Conservation (phyloP, 306 rosid genomes). For the Erythrophleum fordii region DNA sequence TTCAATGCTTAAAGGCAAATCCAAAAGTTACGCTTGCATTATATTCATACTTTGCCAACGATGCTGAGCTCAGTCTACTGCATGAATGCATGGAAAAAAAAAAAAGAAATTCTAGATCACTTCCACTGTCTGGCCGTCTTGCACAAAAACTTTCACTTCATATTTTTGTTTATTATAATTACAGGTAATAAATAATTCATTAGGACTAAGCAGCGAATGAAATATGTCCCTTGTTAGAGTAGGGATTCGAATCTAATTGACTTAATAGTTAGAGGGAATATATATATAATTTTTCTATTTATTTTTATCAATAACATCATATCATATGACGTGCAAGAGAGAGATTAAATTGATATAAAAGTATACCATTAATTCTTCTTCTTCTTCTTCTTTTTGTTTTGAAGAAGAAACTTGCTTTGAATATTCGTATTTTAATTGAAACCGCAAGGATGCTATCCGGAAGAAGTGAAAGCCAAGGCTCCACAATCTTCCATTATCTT, state of each 20-base stretch:
- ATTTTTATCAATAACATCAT: too few species aligned
- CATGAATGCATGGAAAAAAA: conserved; percentile 4
- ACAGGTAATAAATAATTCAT: not conserved
- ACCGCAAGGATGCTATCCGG: not conserved
- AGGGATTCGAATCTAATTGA: not conserved
- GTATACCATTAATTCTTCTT: too few species aligned
- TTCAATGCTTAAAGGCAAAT: conserved; percentile 23
- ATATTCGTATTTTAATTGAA: not conserved
- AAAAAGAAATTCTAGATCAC: not conserved
- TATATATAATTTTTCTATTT: too few species aligned
- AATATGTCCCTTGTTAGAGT: conserved; percentile 18
- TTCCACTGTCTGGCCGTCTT: conserved; percentile 24
- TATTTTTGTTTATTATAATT: conserved; percentile 15
- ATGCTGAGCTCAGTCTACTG: conserved; percentile 22
- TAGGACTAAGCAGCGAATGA: not conserved
- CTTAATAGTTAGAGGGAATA: not conserved
- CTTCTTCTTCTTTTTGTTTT: too few species aligned
- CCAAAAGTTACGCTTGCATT: conserved; percentile 33
- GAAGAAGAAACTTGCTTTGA: not conserved
- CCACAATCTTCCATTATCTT: not conserved
- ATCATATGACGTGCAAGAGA: too few species aligned
- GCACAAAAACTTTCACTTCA: conserved; percentile 36
- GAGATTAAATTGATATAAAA: too few species aligned
- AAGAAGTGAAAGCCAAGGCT: not conserved
- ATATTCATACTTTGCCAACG: conserved; percentile 35